phyloP scores from a whole-genome alignment of 495 filamentous ascomycete species.

The Talaromyces proteolyticus region DNA sequence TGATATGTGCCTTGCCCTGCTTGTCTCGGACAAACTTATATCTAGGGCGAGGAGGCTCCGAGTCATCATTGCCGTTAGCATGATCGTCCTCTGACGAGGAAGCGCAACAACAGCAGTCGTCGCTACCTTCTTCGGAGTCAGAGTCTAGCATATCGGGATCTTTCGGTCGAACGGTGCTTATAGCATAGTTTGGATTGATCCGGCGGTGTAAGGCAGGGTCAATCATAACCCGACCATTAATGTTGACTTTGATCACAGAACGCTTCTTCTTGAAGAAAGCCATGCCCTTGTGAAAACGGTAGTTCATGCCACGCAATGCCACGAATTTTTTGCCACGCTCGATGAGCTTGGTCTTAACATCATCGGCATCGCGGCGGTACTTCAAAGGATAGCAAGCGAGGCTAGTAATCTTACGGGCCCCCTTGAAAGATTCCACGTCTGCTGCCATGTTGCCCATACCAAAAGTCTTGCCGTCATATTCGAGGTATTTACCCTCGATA shows the following conservation, averaged over 20 bases:
- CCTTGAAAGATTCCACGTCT: conserved; percentile 75
- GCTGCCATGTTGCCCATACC: conserved; percentile 64
- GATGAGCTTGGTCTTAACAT: conserved; percentile 60
- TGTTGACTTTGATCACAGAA: conserved; percentile 73
- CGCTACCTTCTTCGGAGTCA: conserved; percentile 36
- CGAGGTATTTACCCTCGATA: conserved; percentile 78
- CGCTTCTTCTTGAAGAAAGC: conserved; percentile 83
- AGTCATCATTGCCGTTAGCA: conserved; percentile 22
- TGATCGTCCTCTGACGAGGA: conserved; percentile 48
- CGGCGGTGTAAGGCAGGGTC: conserved; percentile 82
- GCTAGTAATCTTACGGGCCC: conserved; percentile 75
- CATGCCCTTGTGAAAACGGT: conserved; percentile 73
- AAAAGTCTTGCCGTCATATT: conserved; percentile 76
- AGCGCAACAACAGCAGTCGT: conserved; percentile 30
- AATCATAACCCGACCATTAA: conserved; percentile 89
- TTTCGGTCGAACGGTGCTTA: conserved; percentile 72
- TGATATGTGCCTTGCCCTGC: conserved; percentile 50
- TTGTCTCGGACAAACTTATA: conserved; percentile 64
- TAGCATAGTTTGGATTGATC: conserved; percentile 83
- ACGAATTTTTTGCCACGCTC: conserved; percentile 87
- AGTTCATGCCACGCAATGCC: conserved; percentile 72
- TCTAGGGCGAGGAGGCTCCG: conserved; percentile 50
- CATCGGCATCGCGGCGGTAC: conserved; percentile 71
- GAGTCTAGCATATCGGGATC: conserved; percentile 64
- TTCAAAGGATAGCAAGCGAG: conserved; percentile 74